Base-by-base conservation (phyloP, 352 stramenopile genomes). In the Phytophthora pini region DNA sequence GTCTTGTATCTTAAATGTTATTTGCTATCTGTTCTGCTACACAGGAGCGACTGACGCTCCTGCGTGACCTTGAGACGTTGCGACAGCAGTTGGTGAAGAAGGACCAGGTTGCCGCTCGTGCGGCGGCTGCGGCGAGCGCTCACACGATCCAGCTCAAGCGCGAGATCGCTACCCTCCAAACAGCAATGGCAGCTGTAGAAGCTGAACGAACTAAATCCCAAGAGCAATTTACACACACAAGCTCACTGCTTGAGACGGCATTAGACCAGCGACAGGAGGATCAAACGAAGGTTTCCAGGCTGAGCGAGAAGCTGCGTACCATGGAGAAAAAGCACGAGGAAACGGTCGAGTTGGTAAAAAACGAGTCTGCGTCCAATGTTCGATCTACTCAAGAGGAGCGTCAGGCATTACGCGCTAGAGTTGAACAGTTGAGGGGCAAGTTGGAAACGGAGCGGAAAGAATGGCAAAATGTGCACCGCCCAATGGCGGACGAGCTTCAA, bases 11-110 rank as follows among this genome's bases (percentile, higher is more conserved):
- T 58, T 22, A 43, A 43, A 12, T 9, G n/a, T 29, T 34, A 53
- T 13, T 51, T 38, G 53, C 24, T 22, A 58, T 34, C 53, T 44
- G 29, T 44, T 17, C 34, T 46, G 32, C 27, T 40, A 26, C 7
- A 15, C 43, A 91, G 83, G 86, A 94, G 61, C 84, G 86, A 6
- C 82, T 61, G 2, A 63, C 81, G 20, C 84, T 93, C 53, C 60
- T 94, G 29, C 73, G 79, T 3, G 82, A 93, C 54, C 69, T 94
- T 29, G 86, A 93, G 66, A 88, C 70, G 8, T 72, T 94, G 59
- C 77, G 84, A 9, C 79, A 91, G 46, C 84, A 94, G 40, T 65
- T 91, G 17, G 61, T 92, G n/a, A 87, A 87, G 52, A 94, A 94
- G 51, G 86, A 93, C 40, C 77, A 90, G 46, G 58, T 31, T 15